Percentiles rank a stretch among this genome's conserved stretches.
Conservation (phyloP, 371 early-diverging fungal species). For the Rhizomucor miehei region DNA sequence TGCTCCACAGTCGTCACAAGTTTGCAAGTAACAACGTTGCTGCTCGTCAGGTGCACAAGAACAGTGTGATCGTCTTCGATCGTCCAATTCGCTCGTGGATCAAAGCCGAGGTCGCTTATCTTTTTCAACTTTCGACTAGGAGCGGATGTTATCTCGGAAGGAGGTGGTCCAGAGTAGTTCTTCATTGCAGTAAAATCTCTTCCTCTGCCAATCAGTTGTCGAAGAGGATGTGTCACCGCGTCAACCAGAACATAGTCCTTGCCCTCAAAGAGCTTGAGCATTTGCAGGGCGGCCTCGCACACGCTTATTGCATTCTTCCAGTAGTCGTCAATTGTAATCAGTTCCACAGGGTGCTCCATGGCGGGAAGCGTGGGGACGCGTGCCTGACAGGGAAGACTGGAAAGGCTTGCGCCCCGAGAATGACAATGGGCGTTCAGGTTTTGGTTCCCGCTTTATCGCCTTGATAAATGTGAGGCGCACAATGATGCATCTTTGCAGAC, state of each 20-base stretch:
- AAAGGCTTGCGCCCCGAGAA: too few species aligned
- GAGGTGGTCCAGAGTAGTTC: constrained; percentile 3
- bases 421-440: too few species aligned
- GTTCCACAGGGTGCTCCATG: too few species aligned
- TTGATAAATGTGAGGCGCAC: too few species aligned
- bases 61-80: constrained; percentile 6
- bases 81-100: constrained; percentile 25
- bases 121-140: constrained; percentile 10
- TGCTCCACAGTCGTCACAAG: constrained; percentile 23
- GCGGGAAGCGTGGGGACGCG: too few species aligned
- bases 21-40: constrained; percentile 13
- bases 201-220: constrained; percentile 18
- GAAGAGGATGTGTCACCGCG: constrained; percentile 10
- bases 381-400: too few species aligned
- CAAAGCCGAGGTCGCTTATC: neutral
- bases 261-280: constrained; percentile 22
- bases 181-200: constrained; percentile 16
- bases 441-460: too few species aligned
- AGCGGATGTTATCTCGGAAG: neutral
- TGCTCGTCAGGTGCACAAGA: constrained; percentile 4
- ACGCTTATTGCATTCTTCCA: constrained; percentile 23
- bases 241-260: constrained; percentile 13
- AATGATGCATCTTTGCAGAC: too few species aligned
- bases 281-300: constrained; percentile 18
- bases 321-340: neutral